phyloP scores from a whole-genome alignment of 805 yeast genomes.

The Sporopachydermia quercuum region DNA sequence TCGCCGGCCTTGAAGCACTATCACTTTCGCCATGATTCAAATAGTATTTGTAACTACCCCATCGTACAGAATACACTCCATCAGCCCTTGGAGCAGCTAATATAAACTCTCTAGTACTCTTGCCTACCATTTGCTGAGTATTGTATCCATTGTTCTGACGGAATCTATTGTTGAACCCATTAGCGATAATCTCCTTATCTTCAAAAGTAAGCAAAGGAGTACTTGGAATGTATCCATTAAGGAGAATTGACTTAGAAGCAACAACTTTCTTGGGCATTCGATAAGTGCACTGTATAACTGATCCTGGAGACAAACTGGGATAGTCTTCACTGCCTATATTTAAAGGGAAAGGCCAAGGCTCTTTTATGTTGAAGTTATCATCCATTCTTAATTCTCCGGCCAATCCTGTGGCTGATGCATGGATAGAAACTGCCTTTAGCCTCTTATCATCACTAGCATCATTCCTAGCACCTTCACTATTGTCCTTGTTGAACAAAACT shows the following conservation, averaged over 20 bases:
- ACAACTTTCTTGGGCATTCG: constrained; percentile 3
- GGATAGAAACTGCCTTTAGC: constrained; percentile 9
- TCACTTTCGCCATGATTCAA: constrained; percentile 3
- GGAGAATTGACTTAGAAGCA: constrained; percentile 9
- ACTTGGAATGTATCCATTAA: constrained; percentile 20
- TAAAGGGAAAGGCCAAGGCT: constrained; percentile 30
- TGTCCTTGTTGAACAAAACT: constrained; percentile 24
- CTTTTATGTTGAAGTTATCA: constrained; percentile 22
- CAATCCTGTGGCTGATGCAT: constrained; percentile 17
- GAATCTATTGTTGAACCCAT: constrained; percentile 24
- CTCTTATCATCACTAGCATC: constrained; percentile 9
- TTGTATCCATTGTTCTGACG: constrained; percentile 16
- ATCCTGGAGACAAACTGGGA: constrained; percentile 30
- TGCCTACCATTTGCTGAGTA: constrained; percentile 9
- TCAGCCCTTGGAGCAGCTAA: constrained; percentile 10
- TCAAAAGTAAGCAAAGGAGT: constrained; percentile 36
- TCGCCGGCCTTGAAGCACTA: not conserved
- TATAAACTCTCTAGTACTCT: constrained; percentile 8
- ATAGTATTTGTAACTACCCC: not conserved
- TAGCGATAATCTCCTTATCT: constrained; percentile 48
- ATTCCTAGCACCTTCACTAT: no score
- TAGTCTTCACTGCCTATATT: constrained; percentile 17
- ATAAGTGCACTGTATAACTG: constrained; percentile 15
- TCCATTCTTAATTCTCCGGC: constrained; percentile 17
- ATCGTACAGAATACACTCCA: constrained; percentile 10